These are phyloP conservation scores for Lecanicillium sp. DNA, from an alignment of 2,329 filamentous ascomycete species.

Conservation along the genomic window DNA sequence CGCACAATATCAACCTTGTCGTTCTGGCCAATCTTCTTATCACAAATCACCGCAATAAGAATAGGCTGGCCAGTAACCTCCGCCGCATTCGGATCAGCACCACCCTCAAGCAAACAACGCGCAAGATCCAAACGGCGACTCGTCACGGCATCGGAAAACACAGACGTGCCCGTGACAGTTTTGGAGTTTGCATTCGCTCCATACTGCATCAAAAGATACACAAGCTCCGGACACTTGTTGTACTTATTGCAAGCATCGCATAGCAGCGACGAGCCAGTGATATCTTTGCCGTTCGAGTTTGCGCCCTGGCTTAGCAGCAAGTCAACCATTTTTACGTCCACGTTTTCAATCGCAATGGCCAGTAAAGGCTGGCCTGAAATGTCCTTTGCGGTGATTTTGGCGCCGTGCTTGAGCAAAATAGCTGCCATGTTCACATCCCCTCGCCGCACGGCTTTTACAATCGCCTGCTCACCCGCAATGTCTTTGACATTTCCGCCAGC, in stretches of 20 bases:
- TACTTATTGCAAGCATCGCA: constrained; percentile 19
- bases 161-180: constrained; percentile 20
- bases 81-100: constrained; percentile 23
- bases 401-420: constrained; percentile 22
- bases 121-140: constrained; percentile 23
- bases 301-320: constrained; percentile 13
- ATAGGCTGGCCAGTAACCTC: constrained; percentile 23
- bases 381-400: constrained; percentile 17
- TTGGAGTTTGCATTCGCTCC: constrained; percentile 24
- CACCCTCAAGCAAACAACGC: constrained; percentile 22
- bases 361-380: constrained; percentile 19
- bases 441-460: not conserved
- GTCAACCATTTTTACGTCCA: constrained; percentile 14
- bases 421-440: constrained; percentile 12
- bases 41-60: constrained; percentile 21
- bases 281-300: constrained; percentile 17
- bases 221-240: constrained; percentile 18
- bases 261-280: constrained; percentile 20
- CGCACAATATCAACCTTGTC: constrained; percentile 19
- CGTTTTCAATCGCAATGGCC: constrained; percentile 18
- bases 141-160: constrained; percentile 24
- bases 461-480: not conserved
- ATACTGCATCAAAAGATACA: constrained; percentile 22
- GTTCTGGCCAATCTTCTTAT: constrained; percentile 15
- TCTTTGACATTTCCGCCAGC: not conserved